Evolutionary conservation across 805 yeast species (phyloP).

Genomic region (Ogataea minuta): DNA sequence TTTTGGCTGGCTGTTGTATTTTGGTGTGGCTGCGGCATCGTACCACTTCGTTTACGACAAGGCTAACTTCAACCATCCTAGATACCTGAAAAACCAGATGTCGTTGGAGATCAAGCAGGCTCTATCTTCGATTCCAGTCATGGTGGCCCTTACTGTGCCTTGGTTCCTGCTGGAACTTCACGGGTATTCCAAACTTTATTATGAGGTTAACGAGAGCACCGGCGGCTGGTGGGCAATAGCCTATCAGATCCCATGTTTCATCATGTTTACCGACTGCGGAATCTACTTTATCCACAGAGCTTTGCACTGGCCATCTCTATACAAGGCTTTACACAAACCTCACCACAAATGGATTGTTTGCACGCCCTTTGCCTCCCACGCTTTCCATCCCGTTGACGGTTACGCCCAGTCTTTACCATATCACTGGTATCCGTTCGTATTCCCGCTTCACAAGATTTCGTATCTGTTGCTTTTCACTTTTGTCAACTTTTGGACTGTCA

Average conservation of each 20-base stretch:
- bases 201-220: constrained; percentile 54
- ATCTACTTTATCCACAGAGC: constrained; percentile 90
- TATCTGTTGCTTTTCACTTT: constrained; percentile 81
- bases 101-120: constrained; percentile 79
- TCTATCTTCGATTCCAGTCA: constrained; percentile 75
- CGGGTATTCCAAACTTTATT: constrained; percentile 80
- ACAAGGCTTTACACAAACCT: constrained; percentile 88
- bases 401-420: constrained; percentile 91
- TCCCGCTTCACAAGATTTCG: constrained; percentile 87
- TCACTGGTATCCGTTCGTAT: constrained; percentile 85
- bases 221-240: constrained; percentile 69
- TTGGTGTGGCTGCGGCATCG: constrained; percentile 71
- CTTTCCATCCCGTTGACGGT: constrained; percentile 98
- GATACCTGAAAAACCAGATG: constrained; percentile 93
- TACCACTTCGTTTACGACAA: constrained; percentile 81
- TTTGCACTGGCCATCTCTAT: constrained; percentile 89
- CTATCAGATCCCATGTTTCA: constrained; percentile 71
- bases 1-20: constrained; percentile 85
- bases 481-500: constrained; percentile 97
- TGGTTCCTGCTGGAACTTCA: constrained; percentile 83
- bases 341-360: constrained; percentile 99
- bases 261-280: constrained; percentile 91
- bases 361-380: constrained; percentile 97
- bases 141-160: constrained; percentile 86
- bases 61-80: constrained; percentile 90